Base-by-base conservation (phyloP, 2,329 filamentous ascomycete genomes). In the Colletotrichum simmondsii region DNA sequence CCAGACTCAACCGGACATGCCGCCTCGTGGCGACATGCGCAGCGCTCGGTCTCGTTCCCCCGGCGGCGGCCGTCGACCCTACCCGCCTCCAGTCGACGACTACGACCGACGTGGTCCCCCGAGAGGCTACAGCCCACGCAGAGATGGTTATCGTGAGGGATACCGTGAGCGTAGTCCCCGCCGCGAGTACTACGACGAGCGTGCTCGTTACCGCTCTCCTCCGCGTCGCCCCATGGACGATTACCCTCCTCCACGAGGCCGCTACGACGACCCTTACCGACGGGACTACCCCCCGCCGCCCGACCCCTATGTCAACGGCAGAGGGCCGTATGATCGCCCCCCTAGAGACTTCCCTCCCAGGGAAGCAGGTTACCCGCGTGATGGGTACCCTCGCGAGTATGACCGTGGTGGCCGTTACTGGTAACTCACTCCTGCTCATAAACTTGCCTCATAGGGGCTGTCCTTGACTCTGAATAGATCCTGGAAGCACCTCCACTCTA, bases 111-210 rank as follows among this genome's bases (percentile, higher is more conserved):
- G 96, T 78, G 93, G 92, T 3, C 93, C 94, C 73, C 91, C 91
- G 72, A 91, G 94, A 77, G 94, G 92, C 73, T 98, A 97, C 82
- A 97, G 93, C 82, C 95, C 95, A 75, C 92, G 93, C 75, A 91
- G 93, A 24, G 87, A 87, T 19, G 87, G 83, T 24, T 88, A 88
- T 76, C 90, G 89, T 62, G 92, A 93, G 74, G 92, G 93, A 75
- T 98, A 98, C 83, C 95, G 96, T 81, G 95, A 97, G 80, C 92
- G 95, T 78, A 96, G 94, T 79, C 93, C 93, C 70, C 92, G 93
- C 73, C 92, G 94, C 77, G 93, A 96, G 73, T 97, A 98, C 84
- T 97, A 98, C 83, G 92, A 94, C 59, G 94, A 96, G 75, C 91
- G 93, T 80, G 91, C 93, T 77, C 90, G 92, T 62, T 95, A 95